Conservation (phyloP, 2,329 filamentous ascomycete genomes). For the Talaromyces islandicus region DNA sequence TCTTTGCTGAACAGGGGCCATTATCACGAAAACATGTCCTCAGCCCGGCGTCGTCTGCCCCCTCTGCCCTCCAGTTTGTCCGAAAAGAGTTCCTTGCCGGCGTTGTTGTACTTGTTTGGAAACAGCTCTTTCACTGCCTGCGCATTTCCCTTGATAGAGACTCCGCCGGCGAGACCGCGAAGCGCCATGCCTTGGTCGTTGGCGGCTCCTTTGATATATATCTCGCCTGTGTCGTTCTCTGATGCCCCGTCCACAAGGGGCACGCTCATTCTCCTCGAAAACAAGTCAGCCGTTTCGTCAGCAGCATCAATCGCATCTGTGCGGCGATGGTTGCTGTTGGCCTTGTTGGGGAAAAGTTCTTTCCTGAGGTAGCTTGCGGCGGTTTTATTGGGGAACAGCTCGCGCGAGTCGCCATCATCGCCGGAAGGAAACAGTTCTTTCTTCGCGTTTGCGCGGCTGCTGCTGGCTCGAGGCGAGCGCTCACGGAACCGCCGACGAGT, state of each 20-base stretch:
- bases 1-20: not conserved
- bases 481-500: conserved; percentile 37
- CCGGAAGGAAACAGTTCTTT: conserved; percentile 57
- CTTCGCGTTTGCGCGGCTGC: conserved; percentile 27
- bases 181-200: conserved; percentile 33
- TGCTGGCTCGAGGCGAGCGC: conserved; percentile 32
- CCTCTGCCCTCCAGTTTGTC: conserved; percentile 55
- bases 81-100: conserved; percentile 64
- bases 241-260: conserved; percentile 43
- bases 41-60: conserved; percentile 59
- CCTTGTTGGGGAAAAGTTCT: conserved; percentile 55
- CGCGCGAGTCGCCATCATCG: conserved; percentile 34
- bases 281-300: conserved; percentile 49
- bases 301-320: conserved; percentile 49
- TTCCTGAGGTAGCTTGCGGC: conserved; percentile 41
- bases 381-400: conserved; percentile 42
- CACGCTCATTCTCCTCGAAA: conserved; percentile 44
- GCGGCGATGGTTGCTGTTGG: conserved; percentile 39
- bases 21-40: conserved; percentile 63
- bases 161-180: conserved; percentile 43
- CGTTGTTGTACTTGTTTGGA: conserved; percentile 56
- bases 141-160: conserved; percentile 65
- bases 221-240: conserved; percentile 20
- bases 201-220: conserved; percentile 58
- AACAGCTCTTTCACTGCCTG: conserved; percentile 62